Evolutionary conservation across 2,329 filamentous ascomycete species (phyloP).

Genomic region (Akanthomyces lecanii): DNA sequence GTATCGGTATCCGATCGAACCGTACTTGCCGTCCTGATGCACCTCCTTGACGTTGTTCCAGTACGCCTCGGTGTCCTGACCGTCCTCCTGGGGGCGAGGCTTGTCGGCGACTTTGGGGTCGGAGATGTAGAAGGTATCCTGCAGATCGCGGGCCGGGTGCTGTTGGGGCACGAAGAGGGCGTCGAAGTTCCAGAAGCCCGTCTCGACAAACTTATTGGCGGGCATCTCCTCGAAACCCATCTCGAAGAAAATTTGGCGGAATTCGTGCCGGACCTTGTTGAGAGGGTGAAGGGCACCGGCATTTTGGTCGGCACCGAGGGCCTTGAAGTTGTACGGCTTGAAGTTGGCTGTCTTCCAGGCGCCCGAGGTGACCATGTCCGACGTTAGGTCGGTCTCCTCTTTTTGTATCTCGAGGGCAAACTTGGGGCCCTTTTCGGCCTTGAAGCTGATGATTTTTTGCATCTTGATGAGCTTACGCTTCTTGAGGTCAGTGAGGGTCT

Average conservation of each 20-base stretch:
- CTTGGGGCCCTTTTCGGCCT: slow-evolving; percentile 77
- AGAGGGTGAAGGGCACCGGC: slow-evolving; percentile 64
- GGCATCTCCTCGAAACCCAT: slow-evolving; percentile 99
- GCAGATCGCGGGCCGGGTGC: slow-evolving; percentile 92
- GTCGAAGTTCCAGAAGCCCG: slow-evolving; percentile 98
- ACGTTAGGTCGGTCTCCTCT: slow-evolving; percentile 92
- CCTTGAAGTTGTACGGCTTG: slow-evolving; percentile 80
- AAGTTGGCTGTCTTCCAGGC: slow-evolving; percentile 90
- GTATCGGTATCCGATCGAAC: slow-evolving; percentile 94
- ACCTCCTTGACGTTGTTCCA: slow-evolving; percentile 84
- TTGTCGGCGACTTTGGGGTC: slow-evolving; percentile 75
- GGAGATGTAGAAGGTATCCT: slow-evolving; percentile 98
- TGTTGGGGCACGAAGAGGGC: slow-evolving; percentile 95
- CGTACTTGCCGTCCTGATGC: slow-evolving; percentile 87
- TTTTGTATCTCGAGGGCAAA: slow-evolving; percentile 85
- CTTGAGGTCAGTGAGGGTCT: slow-evolving; percentile 75
- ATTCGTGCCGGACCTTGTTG: slow-evolving; percentile 93
- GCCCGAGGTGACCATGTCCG: slow-evolving; percentile 83
- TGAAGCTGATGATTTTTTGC: slow-evolving; percentile 82
- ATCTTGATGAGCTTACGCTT: slow-evolving; percentile 86
- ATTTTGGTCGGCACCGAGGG: slow-evolving; percentile 56
- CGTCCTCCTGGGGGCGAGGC: slow-evolving; percentile 51
- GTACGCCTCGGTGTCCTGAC: slow-evolving; percentile 74
- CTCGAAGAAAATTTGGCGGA: slow-evolving; percentile 97
- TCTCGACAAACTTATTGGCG: slow-evolving; percentile 88